Evolutionary conservation across 768 basidiomycete genomes (phyloP).

Genomic region (Russula lepida): DNA sequence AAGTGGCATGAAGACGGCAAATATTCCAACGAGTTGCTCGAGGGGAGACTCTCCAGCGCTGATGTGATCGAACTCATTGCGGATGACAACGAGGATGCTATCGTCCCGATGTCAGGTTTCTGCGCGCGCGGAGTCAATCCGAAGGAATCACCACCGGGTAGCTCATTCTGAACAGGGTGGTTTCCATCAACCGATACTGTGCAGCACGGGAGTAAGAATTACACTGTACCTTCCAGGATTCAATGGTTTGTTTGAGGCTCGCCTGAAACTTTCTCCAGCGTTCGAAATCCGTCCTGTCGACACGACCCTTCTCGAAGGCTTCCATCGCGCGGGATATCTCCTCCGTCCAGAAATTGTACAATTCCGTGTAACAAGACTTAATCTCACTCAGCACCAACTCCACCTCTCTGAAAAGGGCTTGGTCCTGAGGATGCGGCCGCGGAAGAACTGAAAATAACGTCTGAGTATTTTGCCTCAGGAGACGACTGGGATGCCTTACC

Average conservation of each 20-base stretch:
- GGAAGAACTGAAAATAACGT: neutral
- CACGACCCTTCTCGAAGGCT: neutral
- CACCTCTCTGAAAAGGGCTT: neutral
- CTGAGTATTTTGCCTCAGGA: neutral
- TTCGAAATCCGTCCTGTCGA: neutral
- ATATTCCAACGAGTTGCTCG: neutral
- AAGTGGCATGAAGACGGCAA: neutral
- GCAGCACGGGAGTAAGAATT: neutral
- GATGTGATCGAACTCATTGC: neutral
- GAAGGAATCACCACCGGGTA: neutral
- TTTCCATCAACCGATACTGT: neutral
- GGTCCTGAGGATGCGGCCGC: neutral
- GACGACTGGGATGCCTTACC: neutral
- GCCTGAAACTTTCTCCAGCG: neutral
- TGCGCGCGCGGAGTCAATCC: neutral
- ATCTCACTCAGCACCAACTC: neutral
- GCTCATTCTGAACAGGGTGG: neutral
- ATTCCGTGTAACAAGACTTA: neutral
- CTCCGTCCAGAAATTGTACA: neutral
- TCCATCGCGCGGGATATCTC: neutral
- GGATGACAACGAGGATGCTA: neutral
- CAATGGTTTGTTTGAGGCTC: neutral
- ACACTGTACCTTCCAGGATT: neutral
- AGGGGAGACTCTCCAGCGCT: neutral
- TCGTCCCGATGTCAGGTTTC: neutral